Conservation (phyloP, 345 rosid species). For the Eutrema heterophyllum region DNA sequence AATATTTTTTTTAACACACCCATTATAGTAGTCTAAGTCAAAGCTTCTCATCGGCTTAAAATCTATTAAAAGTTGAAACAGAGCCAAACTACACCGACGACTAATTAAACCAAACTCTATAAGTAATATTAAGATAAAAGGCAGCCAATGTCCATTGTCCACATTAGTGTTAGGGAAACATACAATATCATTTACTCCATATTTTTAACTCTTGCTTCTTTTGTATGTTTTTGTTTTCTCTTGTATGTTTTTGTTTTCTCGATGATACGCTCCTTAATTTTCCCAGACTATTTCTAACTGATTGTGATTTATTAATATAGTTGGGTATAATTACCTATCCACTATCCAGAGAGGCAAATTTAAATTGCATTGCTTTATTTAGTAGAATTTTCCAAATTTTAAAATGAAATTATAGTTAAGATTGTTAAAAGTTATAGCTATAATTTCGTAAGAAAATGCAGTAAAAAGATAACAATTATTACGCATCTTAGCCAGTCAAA, state of each 20-base stretch:
- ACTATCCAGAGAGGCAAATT: too few species aligned
- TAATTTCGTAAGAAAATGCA: not conserved
- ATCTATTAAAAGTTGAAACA: not conserved
- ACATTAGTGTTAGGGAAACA: not conserved
- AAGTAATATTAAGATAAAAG: too few species aligned
- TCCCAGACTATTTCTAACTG: not conserved
- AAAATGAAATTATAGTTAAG: too few species aligned
- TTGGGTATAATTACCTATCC: not conserved
- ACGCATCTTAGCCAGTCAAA: not conserved
- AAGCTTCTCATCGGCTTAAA: not conserved
- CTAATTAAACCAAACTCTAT: not conserved
- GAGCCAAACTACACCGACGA: not conserved
- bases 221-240: too few species aligned
- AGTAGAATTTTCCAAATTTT: not conserved
- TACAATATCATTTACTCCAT: not conserved
- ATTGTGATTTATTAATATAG: too few species aligned
- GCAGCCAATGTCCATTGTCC: too few species aligned
- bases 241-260: too few species aligned
- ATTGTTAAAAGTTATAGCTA: too few species aligned
- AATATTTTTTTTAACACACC: too few species aligned
- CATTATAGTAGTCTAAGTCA: too few species aligned
- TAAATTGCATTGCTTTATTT: not conserved
- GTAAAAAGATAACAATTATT: not conserved
- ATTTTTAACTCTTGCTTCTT: too few species aligned
- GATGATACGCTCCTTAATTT: not conserved